Conservation (phyloP, 2,329 filamentous ascomycete genomes). For the Exophiala sp. region DNA sequence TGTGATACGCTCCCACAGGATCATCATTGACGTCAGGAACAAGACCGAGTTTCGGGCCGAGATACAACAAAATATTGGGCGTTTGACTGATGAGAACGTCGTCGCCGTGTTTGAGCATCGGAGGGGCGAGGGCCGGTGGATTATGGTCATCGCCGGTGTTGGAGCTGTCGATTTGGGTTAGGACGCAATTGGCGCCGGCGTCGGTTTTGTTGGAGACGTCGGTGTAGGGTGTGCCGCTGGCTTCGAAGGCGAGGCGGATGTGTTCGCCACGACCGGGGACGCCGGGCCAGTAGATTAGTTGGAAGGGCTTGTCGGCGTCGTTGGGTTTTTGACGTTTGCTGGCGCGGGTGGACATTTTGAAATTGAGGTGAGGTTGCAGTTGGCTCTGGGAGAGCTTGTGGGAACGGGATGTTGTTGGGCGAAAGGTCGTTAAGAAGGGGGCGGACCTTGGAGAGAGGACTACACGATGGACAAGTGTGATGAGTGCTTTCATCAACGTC, state of each 20-base stretch:
- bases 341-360: conserved; percentile 20
- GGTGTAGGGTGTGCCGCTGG: conserved; percentile 60
- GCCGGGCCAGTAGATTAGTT: conserved; percentile 43
- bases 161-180: conserved; percentile 43
- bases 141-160: conserved; percentile 51
- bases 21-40: conserved; percentile 41
- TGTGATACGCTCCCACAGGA: conserved; percentile 49
- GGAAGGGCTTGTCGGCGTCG: conserved; percentile 12
- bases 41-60: conserved; percentile 60
- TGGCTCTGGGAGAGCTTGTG: neutral
- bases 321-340: conserved; percentile 27
- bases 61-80: conserved; percentile 68
- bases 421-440: too few species aligned
- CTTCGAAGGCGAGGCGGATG: conserved; percentile 70
- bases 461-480: too few species aligned
- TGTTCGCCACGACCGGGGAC: conserved; percentile 73
- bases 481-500: too few species aligned
- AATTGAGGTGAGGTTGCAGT: neutral
- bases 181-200: conserved; percentile 52
- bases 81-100: conserved; percentile 64
- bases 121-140: conserved; percentile 64
- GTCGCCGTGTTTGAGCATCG: conserved; percentile 55
- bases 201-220: conserved; percentile 54
- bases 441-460: too few species aligned
- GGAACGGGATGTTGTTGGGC: neutral